Evolutionary conservation across 345 rosid genomes (phyloP).

Genomic region (Citropsis articulata): DNA sequence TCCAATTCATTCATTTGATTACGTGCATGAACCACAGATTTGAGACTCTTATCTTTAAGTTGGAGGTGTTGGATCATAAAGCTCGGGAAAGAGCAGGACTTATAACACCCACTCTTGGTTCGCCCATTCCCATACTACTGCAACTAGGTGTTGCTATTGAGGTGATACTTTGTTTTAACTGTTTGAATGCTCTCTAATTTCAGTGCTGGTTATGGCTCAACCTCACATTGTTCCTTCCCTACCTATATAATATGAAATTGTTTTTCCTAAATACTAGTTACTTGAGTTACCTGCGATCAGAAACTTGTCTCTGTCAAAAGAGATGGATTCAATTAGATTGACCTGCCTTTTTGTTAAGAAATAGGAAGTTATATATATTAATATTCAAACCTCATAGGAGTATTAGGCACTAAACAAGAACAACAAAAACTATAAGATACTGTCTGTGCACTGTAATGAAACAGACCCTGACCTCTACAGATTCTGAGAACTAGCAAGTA

Average conservation of each 20-base stretch:
- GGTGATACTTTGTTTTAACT: constrained; percentile 44
- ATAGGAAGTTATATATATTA: too few species aligned
- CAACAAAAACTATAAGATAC: too few species aligned
- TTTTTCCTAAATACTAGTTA: not conserved
- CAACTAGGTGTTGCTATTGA: constrained; percentile 83
- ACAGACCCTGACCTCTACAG: too few species aligned
- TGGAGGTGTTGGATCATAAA: constrained; percentile 97
- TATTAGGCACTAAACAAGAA: too few species aligned
- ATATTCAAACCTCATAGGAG: too few species aligned
- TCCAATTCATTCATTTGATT: not conserved
- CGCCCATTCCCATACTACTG: constrained; percentile 79
- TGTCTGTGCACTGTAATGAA: too few species aligned
- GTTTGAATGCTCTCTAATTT: constrained; percentile 12
- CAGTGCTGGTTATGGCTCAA: not conserved
- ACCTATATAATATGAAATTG: not conserved
- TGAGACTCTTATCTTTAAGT: constrained; percentile 74
- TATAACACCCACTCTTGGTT: constrained; percentile 76
- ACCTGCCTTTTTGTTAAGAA: too few species aligned
- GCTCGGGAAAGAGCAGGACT: constrained; percentile 96
- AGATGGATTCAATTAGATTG: not conserved
- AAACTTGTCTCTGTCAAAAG: too few species aligned
- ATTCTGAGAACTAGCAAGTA: too few species aligned
- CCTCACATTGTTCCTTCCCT: not conserved
- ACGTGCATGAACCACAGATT: constrained; percentile 44
- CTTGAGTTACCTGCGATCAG: not conserved